Base-by-base conservation (phyloP, 2,329 filamentous ascomycete species). In the Alternaria arborescens region DNA sequence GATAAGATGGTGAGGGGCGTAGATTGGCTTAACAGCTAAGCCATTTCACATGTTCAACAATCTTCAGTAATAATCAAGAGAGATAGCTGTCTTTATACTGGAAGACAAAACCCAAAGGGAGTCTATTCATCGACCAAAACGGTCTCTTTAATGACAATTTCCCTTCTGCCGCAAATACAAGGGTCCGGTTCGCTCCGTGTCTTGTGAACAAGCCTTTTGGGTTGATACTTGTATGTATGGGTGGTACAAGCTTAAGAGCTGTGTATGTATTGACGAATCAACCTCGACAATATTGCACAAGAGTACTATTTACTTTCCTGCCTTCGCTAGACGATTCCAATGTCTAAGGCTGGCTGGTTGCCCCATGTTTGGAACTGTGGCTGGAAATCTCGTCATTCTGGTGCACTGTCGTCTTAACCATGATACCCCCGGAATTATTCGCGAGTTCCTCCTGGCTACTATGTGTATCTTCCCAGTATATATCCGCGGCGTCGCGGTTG, bases 351-450 rank as follows among this genome's bases (percentile, higher is more conserved):
- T 16, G 4, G 14, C 32, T 12, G 12, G 11, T 34, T 12, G 5
- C 32, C 11, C 14, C 14, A 34, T 34, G 12, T 34, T 34, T 34
- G 11, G 14, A 34, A 16, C 2, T 5, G 11, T 34, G 12, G 14
- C 5, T 34, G 4, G 32, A 4, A 16, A 34, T 34, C 14, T 87
- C 0, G 82, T 93, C 16, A 87, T 93, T 52, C 11, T 56, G 46
- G 8, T 60, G 60, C n/a, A 64, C 22, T 10, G 51, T 63, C 7
- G 52, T 66, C 30, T 61, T 64, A 3, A 67, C 52, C 10, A 56
- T 20, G 16, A 67, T 65, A 5, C 38, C 36, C 10, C 47, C 53
- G 4, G 50, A 22, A 10, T 43, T 60, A 7, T 50, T 57, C n/a
- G 56, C 55, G 14, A 67, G 53, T 41, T 61, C 60, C 41, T 64